phyloP scores from a whole-genome alignment of 805 yeast species.

The Yarrowia sp. region DNA sequence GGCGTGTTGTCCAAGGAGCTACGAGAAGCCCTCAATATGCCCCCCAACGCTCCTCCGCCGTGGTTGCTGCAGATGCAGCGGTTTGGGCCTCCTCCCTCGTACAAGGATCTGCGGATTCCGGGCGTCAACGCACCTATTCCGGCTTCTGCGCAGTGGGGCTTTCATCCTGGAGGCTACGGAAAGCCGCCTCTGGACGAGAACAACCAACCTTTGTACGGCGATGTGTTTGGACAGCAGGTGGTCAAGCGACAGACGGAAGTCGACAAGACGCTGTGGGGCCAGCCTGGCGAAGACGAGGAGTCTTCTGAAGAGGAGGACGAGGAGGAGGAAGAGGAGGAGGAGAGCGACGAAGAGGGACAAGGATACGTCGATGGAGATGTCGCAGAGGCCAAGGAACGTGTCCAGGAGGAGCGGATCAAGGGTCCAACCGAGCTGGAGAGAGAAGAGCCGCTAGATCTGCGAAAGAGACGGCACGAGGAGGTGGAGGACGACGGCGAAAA shows the following conservation, averaged over 20 bases:
- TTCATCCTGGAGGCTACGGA: slow-evolving; percentile 44
- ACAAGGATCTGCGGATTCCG: slow-evolving; percentile 61
- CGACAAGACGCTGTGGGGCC: slow-evolving; percentile 32
- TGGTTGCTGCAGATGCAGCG: slow-evolving; percentile 72
- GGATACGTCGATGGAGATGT: slow-evolving; percentile 42
- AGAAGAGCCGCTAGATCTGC: slow-evolving; percentile 28
- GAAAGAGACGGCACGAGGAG: slow-evolving; percentile 28
- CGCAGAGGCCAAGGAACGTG: slow-evolving; percentile 34
- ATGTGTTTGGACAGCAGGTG: slow-evolving; percentile 35
- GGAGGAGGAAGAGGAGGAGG: slow-evolving; percentile 38
- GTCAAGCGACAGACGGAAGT: background rate
- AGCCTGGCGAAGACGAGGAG: slow-evolving; percentile 38
- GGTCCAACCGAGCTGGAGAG: slow-evolving; percentile 2
- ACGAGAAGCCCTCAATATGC: slow-evolving; percentile 67
- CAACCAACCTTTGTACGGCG: slow-evolving; percentile 41
- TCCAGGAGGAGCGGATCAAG: background rate
- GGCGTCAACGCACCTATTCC: slow-evolving; percentile 48
- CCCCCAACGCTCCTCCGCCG: slow-evolving; percentile 63
- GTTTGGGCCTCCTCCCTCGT: slow-evolving; percentile 82
- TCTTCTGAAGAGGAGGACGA: slow-evolving; percentile 40
- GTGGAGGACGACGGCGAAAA: slow-evolving; percentile 25
- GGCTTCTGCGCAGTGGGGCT: slow-evolving; percentile 43
- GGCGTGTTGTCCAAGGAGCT: slow-evolving; percentile 64
- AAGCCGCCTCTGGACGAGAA: slow-evolving; percentile 41
- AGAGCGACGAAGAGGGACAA: slow-evolving; percentile 39